Base-by-base conservation (phyloP, 2,329 filamentous ascomycete species). In the Fusarium succisae region DNA sequence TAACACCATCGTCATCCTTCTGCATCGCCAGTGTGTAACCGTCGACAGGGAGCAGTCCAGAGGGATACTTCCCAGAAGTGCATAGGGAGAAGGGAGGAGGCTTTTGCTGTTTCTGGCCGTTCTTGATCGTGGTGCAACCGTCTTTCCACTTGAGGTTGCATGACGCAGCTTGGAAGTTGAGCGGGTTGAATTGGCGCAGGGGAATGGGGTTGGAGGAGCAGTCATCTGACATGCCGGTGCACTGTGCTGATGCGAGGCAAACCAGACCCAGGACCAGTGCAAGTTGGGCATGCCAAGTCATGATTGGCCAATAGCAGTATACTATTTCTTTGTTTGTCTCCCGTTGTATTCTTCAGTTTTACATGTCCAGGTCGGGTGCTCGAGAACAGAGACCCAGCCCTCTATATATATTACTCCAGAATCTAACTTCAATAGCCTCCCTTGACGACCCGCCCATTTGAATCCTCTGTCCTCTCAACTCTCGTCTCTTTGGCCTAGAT, bases 141-240 rank as follows among this genome's bases (percentile, higher is more conserved):
- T 43, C 11, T 0, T 51, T 44, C 62, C 56, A 64, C n/a, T 62
- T 64, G 22, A 62, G 37, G 13, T 62, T 64, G 14, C 62, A 64
- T 1, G 38, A n/a, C 1, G 20, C 6, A 22, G 44, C 7, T 8
- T 62, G 62, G 2, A 44, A 64, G 56, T 64, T 64, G 14, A 17
- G 11, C 1, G 17, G 4, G 4, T 64, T 62, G 30, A 43, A 17
- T 14, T 28, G 38, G 5, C 28, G 55, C 1, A 50, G 17, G 0
- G 32, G 32, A 8, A 35, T 35, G 32, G 14, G 32, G 32, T 35
- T 35, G 32, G 32, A 35, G 15, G 32, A 35, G 32, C 32, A 35
- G 32, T 35, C 32, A 1, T 35, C 32, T 35, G 32, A 35, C 32
- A 35, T 35, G 32, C 15, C 32, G 1, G 32, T 35, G 32, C 32